These are phyloP conservation scores for Fusarium humuli DNA, from an alignment of 2,329 filamentous ascomycete genomes.

Conservation along the genomic window DNA sequence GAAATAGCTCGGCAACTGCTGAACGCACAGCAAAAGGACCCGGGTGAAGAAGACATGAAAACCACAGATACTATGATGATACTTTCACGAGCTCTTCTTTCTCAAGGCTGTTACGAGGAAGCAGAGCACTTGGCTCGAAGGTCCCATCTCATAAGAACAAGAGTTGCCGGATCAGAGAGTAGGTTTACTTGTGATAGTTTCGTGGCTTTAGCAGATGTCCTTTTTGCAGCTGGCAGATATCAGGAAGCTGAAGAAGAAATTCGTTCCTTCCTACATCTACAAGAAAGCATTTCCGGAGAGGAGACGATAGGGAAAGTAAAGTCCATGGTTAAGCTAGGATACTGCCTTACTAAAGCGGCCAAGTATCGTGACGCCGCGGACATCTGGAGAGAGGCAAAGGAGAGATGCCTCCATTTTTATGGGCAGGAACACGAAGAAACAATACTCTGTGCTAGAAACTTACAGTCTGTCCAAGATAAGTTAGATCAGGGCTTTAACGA, in stretches of 20 bases:
- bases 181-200: fast-evolving
- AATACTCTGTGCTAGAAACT: fast-evolving
- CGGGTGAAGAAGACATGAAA: fast-evolving
- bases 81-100: fast-evolving
- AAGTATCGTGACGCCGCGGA: no score
- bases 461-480: no score
- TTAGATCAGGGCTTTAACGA: no score
- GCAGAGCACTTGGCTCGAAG: no score
- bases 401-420: fast-evolving
- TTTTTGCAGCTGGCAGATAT: no score
- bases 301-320: no score
- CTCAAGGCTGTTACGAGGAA: no score
- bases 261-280: no score
- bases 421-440: no score
- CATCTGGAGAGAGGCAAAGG: no score
- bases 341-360: fast-evolving
- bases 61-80: fast-evolving
- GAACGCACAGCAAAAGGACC: fast-evolving
- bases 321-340: fast-evolving
- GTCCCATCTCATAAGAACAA: fast-evolving
- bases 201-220: fast-evolving
- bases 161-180: fast-evolving
- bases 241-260: no score
- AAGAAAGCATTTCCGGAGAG: fast-evolving
- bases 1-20: not conserved